Base-by-base conservation (phyloP, 2,329 filamentous ascomycete species). In the Kalaharituber pfeilii region DNA sequence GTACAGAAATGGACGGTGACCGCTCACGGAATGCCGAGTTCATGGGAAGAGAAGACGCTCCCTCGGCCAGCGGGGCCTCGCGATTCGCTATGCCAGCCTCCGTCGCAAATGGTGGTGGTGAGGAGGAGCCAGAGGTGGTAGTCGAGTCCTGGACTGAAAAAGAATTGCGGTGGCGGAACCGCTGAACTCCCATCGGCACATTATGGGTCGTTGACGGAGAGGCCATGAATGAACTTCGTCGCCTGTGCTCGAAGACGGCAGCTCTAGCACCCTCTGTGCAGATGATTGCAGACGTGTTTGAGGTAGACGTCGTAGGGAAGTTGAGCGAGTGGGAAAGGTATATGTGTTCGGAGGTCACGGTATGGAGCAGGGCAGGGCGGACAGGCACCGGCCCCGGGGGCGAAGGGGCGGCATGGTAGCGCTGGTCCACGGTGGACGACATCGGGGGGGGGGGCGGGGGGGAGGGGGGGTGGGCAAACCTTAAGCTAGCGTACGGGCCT, bases 251-350 rank as follows among this genome's bases (percentile, higher is more conserved):
- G 4, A 39, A 39, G 33, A 60, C 53, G 22, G 57, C 57, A 22
- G 52, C 53, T 18, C 56, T 54, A 28, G 59, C 59, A 51, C 57
- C 57, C 22, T 59, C 53, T 8, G 59, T 60, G 8, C 57, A 60
- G 28, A 58, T 55, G 18, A 53, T 60, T 18, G 57, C 55, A 30
- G 55, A 56, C 15, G 59, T 49, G 22, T 18, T 13, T 13, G 44
- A 22, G 3, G 44, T 49, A 49, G 44, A 49, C 5, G 44, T 49
- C 13, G 20, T 39, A 18, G 42, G 24, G 42, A 22, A 20, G 15
- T 47, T 15, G 22, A 47, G 24, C 5, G 42, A 22, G n/a, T 22
- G 18, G 11, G 42, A 20, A 11, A 47, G 42, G 42, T 20, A 25
- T 15, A 25, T 25, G 42, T 47, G 42, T 22, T 47, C 42, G 5